A percentile compares a stretch with the other conserved stretches of the same genome.
Conservation (phyloP, 345 rosid genomes). For the Melaleuca alternifolia region DNA sequence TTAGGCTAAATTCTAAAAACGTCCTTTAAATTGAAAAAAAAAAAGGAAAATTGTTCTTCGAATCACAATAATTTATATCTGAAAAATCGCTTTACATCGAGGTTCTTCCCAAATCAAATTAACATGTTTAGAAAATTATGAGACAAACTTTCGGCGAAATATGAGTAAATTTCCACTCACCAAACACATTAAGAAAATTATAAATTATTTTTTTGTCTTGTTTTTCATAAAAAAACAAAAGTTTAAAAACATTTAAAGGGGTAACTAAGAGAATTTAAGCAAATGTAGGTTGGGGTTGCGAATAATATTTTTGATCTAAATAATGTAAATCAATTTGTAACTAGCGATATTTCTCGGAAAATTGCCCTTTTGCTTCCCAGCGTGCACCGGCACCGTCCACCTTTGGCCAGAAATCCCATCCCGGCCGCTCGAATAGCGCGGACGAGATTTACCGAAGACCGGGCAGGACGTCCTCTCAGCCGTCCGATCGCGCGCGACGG, state of each 20-base stretch:
- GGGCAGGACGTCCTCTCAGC: neutral
- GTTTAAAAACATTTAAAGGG: no score
- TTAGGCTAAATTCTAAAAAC: neutral
- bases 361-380: no score
- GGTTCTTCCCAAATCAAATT: neutral
- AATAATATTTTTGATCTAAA: neutral
- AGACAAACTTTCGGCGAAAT: neutral
- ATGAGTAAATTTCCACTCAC: neutral
- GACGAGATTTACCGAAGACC: neutral
- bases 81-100: rapidly evolving
- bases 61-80: neutral
- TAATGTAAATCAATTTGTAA: neutral
- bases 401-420: neutral
- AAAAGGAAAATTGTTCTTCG: neutral
- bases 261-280: no score
- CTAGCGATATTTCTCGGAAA: neutral
- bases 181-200: neutral
- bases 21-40: neutral
- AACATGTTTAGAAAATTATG: neutral
- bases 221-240: neutral
- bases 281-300: no score
- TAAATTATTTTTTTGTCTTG: neutral
- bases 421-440: neutral
- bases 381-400: neutral
- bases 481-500: neutral